A percentile compares a stretch with the other conserved stretches of the same genome.
These are phyloP conservation scores for Elsinoe necatrix DNA, from an alignment of 2,329 filamentous ascomycete genomes.

Conservation along the genomic window DNA sequence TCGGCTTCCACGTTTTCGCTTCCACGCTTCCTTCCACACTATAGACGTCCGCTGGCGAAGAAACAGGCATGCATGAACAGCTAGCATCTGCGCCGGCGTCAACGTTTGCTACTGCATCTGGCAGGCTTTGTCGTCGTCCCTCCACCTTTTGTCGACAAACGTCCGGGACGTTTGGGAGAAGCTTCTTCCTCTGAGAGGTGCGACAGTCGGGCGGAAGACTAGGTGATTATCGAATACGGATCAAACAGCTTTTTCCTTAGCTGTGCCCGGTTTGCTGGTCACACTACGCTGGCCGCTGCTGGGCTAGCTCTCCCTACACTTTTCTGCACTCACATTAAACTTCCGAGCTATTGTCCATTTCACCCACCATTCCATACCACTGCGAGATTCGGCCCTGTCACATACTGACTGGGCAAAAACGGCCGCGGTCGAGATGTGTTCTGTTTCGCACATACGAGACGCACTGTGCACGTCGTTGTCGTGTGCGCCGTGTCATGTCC, in stretches of 20 bases:
- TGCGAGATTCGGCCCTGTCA: background rate
- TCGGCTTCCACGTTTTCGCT: slow-evolving; percentile 13
- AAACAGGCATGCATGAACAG: slow-evolving; percentile 12
- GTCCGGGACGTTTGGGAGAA: slow-evolving; percentile 3
- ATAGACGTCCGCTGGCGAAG: background rate
- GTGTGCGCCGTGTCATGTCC: background rate
- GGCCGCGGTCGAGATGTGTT: slow-evolving; percentile 1
- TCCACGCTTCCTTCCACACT: slow-evolving; percentile 5
- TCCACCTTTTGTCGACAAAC: slow-evolving; percentile 3
- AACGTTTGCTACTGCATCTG: slow-evolving; percentile 1
- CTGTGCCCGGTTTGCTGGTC: slow-evolving; percentile 1
- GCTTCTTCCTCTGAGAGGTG: background rate
- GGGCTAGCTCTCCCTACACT: background rate
- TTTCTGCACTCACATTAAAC: background rate
- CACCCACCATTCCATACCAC: background rate
- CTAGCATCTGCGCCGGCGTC: slow-evolving; percentile 1
- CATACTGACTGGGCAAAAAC: slow-evolving; percentile 5
- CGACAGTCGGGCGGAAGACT: background rate
- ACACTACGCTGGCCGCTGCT: background rate
- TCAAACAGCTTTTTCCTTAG: background rate
- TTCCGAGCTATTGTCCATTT: slow-evolving; percentile 4
- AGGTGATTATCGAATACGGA: slow-evolving; percentile 14
- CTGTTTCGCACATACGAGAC: slow-evolving; percentile 9
- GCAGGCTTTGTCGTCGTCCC: background rate
- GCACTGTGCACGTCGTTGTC: slow-evolving; percentile 1